A percentile compares a stretch with the other conserved stretches of the same genome.
These are phyloP conservation scores for Trichoderma endophyticum DNA, from an alignment of 2,329 filamentous ascomycete genomes.

Conservation along the genomic window DNA sequence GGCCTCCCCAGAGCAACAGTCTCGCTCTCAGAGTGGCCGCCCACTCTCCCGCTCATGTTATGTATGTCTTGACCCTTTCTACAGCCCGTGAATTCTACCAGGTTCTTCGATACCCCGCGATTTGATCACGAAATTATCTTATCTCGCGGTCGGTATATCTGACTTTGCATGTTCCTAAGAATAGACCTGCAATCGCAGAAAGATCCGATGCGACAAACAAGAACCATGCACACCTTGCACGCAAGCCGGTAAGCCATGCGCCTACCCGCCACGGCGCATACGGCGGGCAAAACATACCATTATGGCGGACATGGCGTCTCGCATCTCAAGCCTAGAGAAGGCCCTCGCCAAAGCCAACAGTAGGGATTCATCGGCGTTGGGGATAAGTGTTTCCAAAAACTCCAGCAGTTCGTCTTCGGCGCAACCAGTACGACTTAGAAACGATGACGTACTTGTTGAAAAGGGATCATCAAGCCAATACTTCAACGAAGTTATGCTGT, in stretches of 20 bases:
- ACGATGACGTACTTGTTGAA: background rate
- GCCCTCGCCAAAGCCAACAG: background rate
- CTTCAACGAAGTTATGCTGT: background rate
- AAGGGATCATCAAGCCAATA: background rate
- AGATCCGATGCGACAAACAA: background rate
- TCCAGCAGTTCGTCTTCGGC: background rate
- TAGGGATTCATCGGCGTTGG: background rate
- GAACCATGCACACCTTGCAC: background rate
- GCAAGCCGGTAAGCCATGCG: background rate
- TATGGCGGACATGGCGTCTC: background rate
- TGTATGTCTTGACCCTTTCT: background rate
- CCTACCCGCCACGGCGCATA: background rate
- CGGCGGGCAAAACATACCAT: background rate
- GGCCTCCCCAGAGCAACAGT: too few relatives aligned
- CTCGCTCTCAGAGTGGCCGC: background rate
- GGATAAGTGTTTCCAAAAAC: background rate
- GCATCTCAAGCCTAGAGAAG: background rate
- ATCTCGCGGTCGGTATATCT: background rate
- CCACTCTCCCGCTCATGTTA: background rate
- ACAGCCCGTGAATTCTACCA: background rate
- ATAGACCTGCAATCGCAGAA: background rate
- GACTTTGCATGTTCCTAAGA: background rate
- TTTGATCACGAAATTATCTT: background rate
- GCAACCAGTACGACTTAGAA: background rate
- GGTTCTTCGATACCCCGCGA: background rate